A percentile compares a stretch with the other conserved stretches of the same genome.
phyloP scores from a whole-genome alignment of 106 monocot genomes.

The Apostasia ramifera region DNA sequence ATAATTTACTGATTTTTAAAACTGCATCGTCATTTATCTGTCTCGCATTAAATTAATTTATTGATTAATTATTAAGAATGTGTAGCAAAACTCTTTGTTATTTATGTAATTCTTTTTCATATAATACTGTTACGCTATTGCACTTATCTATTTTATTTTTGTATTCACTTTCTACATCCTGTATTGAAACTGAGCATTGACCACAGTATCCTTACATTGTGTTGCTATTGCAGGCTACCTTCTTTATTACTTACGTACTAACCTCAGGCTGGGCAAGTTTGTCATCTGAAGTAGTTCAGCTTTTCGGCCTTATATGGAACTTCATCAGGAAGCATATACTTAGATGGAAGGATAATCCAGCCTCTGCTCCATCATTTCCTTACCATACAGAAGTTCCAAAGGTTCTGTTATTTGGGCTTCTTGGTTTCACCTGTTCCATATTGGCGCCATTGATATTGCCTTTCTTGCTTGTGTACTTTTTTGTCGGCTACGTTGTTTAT shows the following conservation, averaged over 20 bases:
- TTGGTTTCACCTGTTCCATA: conserved; percentile 90
- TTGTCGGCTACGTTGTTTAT: conserved; percentile 86
- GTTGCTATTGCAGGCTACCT: conserved; percentile 71
- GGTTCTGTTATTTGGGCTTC: conserved; percentile 76
- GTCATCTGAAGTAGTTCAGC: conserved; percentile 80
- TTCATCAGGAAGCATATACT: conserved; percentile 49
- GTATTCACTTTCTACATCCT: not conserved
- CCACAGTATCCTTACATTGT: conserved; percentile 1
- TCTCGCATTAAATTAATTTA: no score
- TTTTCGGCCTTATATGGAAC: conserved; percentile 67
- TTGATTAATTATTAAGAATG: no score
- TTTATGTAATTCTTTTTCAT: no score
- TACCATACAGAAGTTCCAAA: conserved; percentile 94
- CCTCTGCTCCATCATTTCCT: conserved; percentile 70
- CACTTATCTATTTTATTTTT: not conserved
- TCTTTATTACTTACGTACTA: conserved; percentile 93
- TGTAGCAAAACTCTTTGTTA: no score
- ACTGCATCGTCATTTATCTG: no score
- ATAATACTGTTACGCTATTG: not conserved
- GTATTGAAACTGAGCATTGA: not conserved
- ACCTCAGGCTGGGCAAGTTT: conserved; percentile 99
- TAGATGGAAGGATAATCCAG: conserved; percentile 29
- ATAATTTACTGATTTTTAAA: no score
- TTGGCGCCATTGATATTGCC: conserved; percentile 92
- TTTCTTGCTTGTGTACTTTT: conserved; percentile 85